phyloP scores from a whole-genome alignment of 2,329 filamentous ascomycete genomes.

The Pseudocercospora macadamiae region DNA sequence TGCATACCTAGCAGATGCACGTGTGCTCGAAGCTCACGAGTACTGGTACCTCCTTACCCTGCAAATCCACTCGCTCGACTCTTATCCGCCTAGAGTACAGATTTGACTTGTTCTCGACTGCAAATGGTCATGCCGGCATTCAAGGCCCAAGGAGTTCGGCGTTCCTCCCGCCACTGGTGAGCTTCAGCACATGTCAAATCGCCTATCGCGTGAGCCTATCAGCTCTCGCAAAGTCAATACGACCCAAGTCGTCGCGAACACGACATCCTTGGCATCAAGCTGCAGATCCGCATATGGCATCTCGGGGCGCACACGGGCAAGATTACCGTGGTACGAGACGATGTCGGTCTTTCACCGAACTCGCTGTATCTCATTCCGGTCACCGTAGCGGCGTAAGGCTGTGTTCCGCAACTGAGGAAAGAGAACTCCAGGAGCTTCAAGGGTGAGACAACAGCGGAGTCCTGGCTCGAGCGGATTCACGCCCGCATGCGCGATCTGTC shows the following conservation, averaged over 20 bases:
- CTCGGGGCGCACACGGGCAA: conserved; percentile 1
- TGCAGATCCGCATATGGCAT: neutral
- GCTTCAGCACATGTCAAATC: neutral
- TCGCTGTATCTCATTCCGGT: neutral
- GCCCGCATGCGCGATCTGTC: no score
- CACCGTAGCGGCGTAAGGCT: neutral
- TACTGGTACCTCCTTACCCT: no score
- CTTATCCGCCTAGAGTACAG: no score
- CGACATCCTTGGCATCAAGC: no score
- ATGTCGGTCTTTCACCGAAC: neutral
- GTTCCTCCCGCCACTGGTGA: neutral
- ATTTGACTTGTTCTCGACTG: no score
- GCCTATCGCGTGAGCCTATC: neutral
- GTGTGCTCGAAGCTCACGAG: neutral
- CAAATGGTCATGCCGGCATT: neutral
- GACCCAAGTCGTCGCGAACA: neutral
- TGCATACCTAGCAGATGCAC: neutral
- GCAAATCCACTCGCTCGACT: no score
- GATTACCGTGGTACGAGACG: neutral
- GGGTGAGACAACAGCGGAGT: no score
- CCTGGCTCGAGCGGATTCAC: no score
- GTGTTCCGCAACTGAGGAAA: neutral
- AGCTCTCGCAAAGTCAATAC: neutral
- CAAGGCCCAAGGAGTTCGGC: neutral
- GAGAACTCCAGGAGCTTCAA: neutral